phyloP scores from a whole-genome alignment of 73 alveolate genomes.

The Paraurostyla sp. region DNA sequence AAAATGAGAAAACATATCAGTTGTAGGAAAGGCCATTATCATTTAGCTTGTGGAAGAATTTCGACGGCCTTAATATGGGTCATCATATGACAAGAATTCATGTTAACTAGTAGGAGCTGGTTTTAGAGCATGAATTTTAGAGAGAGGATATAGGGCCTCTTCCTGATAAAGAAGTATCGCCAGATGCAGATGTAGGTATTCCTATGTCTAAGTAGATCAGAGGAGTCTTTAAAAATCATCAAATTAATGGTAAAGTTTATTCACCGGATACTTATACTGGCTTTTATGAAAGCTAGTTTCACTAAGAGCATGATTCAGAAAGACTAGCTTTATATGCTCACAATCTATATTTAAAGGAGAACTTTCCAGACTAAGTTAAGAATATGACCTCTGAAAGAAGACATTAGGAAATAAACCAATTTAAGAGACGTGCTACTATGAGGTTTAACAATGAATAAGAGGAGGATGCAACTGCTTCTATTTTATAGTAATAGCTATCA shows the following conservation, averaged over 20 bases:
- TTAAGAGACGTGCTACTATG: slow-evolving; percentile 14
- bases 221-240: neutral
- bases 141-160: neutral
- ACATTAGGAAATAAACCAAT: neutral
- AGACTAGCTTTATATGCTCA: slow-evolving; percentile 10
- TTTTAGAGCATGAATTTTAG: slow-evolving; percentile 34
- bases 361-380: slow-evolving; percentile 33
- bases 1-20: slow-evolving; percentile 32
- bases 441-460: neutral
- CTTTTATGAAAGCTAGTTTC: no score
- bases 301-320: neutral
- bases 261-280: slow-evolving; percentile 18
- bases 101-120: slow-evolving; percentile 8
- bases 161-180: neutral
- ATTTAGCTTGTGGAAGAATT: slow-evolving; percentile 27
- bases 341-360: slow-evolving; percentile 3
- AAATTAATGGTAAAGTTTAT: neutral
- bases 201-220: neutral
- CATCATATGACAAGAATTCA: slow-evolving; percentile 47
- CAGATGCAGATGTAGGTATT: slow-evolving; percentile 33
- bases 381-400: neutral
- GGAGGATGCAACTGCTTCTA: neutral
- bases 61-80: slow-evolving; percentile 13
- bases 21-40: slow-evolving; percentile 22
- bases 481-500: neutral